A percentile compares a stretch with the other conserved stretches of the same genome.
These are phyloP conservation scores for Trichoderma koningiopsis DNA, from an alignment of 2,329 filamentous ascomycete genomes.

Conservation along the genomic window DNA sequence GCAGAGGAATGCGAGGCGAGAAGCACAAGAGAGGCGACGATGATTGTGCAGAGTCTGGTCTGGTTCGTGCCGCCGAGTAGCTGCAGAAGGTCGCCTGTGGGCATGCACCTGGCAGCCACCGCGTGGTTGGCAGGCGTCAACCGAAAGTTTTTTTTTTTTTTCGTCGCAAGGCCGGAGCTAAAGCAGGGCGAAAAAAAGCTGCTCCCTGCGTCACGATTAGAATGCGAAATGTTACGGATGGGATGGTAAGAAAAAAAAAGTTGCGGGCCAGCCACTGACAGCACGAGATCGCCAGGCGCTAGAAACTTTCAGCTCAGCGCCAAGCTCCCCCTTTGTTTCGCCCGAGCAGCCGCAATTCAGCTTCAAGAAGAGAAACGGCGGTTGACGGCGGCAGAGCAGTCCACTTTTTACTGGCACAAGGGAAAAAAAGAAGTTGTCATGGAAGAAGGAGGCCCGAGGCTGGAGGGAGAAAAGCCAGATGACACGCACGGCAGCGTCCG, in stretches of 20 bases:
- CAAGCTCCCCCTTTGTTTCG: conserved; percentile 5
- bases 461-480: not conserved
- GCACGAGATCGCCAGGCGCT: conserved; percentile 19
- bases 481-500: conserved; percentile 19
- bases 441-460: not conserved
- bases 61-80: not conserved
- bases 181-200: not conserved
- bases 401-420: conserved; percentile 8
- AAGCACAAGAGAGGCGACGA: not conserved
- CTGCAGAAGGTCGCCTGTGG: not conserved
- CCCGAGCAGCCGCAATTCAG: not conserved
- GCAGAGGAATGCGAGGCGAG: not conserved
- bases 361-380: not conserved
- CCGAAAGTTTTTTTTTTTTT: not conserved
- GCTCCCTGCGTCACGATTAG: not conserved
- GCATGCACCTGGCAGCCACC: conserved; percentile 14
- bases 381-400: conserved; percentile 1
- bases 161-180: not conserved
- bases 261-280: conserved; percentile 20
- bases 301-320: conserved; percentile 20
- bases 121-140: conserved; percentile 12
- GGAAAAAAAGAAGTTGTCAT: not conserved
- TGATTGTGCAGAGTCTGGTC: not conserved
- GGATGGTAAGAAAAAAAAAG: not conserved
- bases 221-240: not conserved